A percentile compares a stretch with the other conserved stretches of the same genome.
Evolutionary conservation across 2,329 filamentous ascomycete genomes (phyloP).

Genomic region (Dactylellina leptospora): DNA sequence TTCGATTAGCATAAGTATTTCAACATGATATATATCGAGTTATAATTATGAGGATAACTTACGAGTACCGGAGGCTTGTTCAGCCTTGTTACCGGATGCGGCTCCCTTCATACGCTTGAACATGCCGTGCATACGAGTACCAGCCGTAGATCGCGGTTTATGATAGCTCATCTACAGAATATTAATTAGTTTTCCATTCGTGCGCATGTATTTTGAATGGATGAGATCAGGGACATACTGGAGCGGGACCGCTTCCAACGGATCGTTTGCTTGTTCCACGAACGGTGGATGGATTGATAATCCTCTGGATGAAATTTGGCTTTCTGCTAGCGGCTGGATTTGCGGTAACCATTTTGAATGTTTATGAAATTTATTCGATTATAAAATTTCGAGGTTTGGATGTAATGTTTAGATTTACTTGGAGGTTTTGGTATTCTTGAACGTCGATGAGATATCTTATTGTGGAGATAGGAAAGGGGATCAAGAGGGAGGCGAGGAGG

Average conservation of each 20-base stretch:
- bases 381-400: constrained; percentile 2
- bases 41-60: constrained; percentile 9
- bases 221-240: constrained; percentile 17
- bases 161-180: constrained; percentile 37
- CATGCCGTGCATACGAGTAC: constrained; percentile 48
- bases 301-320: constrained; percentile 49
- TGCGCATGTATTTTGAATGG: background rate
- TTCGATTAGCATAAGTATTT: background rate
- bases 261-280: constrained; percentile 47
- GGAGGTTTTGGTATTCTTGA: constrained; percentile 1
- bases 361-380: constrained; percentile 6
- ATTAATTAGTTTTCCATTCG: background rate
- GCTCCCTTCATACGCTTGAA: constrained; percentile 49
- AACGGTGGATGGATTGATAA: constrained; percentile 39
- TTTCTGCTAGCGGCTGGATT: constrained; percentile 32
- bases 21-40: background rate
- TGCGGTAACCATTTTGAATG: constrained; percentile 47
- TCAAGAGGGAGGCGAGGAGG: background rate
- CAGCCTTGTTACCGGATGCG: constrained; percentile 38
- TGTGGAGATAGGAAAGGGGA: background rate
- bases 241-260: constrained; percentile 39
- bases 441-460: background rate
- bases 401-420: constrained; percentile 1
- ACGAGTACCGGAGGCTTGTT: constrained; percentile 45
- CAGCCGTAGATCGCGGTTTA: constrained; percentile 41